Evolutionary conservation across 169 alveolate genomes (phyloP).

Genomic region (Cryptosporidium tyzzeri): DNA sequence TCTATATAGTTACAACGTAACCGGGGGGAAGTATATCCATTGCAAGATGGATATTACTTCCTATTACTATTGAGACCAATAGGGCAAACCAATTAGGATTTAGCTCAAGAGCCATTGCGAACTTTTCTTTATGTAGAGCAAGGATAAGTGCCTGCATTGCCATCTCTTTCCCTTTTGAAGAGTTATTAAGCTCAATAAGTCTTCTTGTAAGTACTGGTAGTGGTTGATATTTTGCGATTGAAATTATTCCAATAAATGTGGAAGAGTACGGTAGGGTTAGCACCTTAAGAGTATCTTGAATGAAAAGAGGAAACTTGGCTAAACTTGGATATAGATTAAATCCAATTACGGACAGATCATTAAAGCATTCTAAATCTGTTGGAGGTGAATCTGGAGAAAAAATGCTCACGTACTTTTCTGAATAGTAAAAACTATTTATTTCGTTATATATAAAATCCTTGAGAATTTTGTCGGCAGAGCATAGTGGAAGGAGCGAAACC

Average conservation of each 20-base stretch:
- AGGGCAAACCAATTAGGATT: slow-evolving; percentile 44
- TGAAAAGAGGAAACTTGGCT: slow-evolving; percentile 10
- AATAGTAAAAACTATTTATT: slow-evolving; percentile 1
- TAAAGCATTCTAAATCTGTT: slow-evolving; percentile 11
- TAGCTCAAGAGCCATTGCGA: slow-evolving; percentile 36
- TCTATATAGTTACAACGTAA: slow-evolving; percentile 2
- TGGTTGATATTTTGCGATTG: slow-evolving; percentile 29
- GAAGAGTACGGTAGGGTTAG: slow-evolving; percentile 14
- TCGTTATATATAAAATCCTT: background rate
- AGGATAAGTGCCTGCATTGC: slow-evolving; percentile 40
- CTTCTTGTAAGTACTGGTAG: slow-evolving; percentile 35
- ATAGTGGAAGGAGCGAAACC: background rate
- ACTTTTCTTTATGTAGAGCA: slow-evolving; percentile 15
- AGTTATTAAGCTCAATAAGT: slow-evolving; percentile 18
- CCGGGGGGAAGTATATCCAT: slow-evolving; percentile 48
- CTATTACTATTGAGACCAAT: slow-evolving; percentile 7
- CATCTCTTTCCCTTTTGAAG: slow-evolving; percentile 37
- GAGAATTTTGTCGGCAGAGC: slow-evolving; percentile 4
- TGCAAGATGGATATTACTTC: slow-evolving; percentile 29
- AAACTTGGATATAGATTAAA: slow-evolving; percentile 33
- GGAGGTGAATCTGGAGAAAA: slow-evolving; percentile 42
- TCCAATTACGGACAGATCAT: slow-evolving; percentile 18
- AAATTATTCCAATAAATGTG: slow-evolving; percentile 31
- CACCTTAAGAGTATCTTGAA: slow-evolving; percentile 17
- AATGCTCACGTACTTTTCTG: background rate